Evolutionary conservation across 192 early-diverging fungal species (phyloP).

Genomic region (Linnemannia schmuckeri): DNA sequence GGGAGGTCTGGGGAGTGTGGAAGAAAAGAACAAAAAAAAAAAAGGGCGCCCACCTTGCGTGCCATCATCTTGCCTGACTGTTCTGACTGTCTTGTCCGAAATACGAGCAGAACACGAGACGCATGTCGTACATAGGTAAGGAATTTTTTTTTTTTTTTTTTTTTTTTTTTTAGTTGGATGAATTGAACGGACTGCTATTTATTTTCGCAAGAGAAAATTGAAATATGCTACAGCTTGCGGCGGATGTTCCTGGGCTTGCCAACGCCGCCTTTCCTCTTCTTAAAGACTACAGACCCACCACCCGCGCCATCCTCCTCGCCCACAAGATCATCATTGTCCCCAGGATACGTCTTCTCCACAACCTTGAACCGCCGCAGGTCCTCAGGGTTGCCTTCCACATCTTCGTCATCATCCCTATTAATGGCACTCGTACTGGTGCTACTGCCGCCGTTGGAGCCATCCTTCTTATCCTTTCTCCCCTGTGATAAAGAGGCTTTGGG

Average conservation of each 20-base stretch:
- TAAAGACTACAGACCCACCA: conserved; percentile 54
- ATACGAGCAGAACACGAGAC: no score
- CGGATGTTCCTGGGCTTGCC: conserved; percentile 57
- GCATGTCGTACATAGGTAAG: no score
- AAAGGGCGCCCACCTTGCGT: not conserved
- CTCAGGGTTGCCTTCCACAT: conserved; percentile 63
- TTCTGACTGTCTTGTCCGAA: not conserved
- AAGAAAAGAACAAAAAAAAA: no score
- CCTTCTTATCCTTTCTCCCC: not conserved
- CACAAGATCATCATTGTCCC: conserved; percentile 30
- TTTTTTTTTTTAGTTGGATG: not conserved
- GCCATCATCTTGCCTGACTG: not conserved
- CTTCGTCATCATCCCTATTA: conserved; percentile 45
- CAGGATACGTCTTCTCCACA: conserved; percentile 64
- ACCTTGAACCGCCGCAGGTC: conserved; percentile 64
- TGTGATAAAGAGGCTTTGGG: not conserved
- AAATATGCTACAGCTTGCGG: conserved; percentile 17
- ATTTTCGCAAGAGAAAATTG: not conserved
- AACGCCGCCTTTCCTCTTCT: conserved; percentile 62
- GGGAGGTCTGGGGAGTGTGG: not conserved
- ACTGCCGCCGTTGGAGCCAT: not conserved
- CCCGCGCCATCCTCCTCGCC: not conserved
- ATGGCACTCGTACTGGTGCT: not conserved
- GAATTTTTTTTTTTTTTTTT: not conserved
- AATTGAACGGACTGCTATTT: not conserved